These are phyloP conservation scores for Lanmaoa pseudosensibilis DNA, from an alignment of 768 basidiomycete species.

Conservation along the genomic window DNA sequence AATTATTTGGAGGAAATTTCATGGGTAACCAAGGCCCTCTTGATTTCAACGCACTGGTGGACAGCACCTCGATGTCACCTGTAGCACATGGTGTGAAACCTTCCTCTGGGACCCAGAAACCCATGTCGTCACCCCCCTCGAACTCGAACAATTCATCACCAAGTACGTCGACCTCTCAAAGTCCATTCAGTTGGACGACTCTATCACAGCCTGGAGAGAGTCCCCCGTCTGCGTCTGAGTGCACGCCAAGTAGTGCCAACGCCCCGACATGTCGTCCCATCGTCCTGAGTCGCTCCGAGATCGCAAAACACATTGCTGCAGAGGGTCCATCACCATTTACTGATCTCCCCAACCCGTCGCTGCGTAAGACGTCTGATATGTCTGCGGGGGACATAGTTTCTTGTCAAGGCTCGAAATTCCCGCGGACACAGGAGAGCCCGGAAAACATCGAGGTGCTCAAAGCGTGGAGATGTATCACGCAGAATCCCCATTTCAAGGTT, in stretches of 20 bases:
- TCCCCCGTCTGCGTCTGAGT: slow-evolving; percentile 42
- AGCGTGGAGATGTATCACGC: slow-evolving; percentile 77
- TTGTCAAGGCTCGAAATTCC: slow-evolving; percentile 68
- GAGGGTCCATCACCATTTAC: slow-evolving; percentile 64
- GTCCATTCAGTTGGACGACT: slow-evolving; percentile 29
- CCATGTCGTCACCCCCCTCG: slow-evolving; percentile 12
- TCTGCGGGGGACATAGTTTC: slow-evolving; percentile 54
- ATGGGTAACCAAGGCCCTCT: slow-evolving; percentile 32
- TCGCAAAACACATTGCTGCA: slow-evolving; percentile 48
- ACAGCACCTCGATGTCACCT: slow-evolving; percentile 40
- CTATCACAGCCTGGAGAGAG: slow-evolving; percentile 28
- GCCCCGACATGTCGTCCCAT: slow-evolving; percentile 6
- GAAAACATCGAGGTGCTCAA: slow-evolving; percentile 75
- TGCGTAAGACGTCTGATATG: slow-evolving; percentile 45
- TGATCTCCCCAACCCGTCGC: slow-evolving; percentile 21
- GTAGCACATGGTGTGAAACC: slow-evolving; percentile 43
- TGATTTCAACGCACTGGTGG: slow-evolving; percentile 36
- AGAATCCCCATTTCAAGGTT: slow-evolving; percentile 76
- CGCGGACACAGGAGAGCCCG: slow-evolving; percentile 65
- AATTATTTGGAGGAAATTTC: slow-evolving; percentile 45
- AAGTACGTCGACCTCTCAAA: slow-evolving; percentile 25
- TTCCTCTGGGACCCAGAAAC: slow-evolving; percentile 14
- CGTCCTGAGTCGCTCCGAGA: slow-evolving; percentile 46
- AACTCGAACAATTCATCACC: slow-evolving; percentile 29
- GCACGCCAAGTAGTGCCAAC: slow-evolving; percentile 28